Base-by-base conservation (phyloP, 2,329 filamentous ascomycete genomes). In the Ascochyta koolunga region DNA sequence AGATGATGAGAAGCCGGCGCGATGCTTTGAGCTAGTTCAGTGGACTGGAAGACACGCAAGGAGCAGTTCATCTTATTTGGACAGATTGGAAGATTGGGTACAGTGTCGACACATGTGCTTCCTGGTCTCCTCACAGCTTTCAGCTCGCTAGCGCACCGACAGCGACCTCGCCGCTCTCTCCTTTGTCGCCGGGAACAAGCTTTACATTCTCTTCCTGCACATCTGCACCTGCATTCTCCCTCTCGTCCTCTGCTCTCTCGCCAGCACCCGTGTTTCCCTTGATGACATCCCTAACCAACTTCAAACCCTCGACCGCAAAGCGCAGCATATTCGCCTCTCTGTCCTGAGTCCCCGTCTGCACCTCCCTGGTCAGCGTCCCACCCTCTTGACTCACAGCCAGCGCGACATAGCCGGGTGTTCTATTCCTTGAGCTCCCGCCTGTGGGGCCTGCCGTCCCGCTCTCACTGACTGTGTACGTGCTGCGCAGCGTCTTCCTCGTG, bases 391-490 rank as follows among this genome's bases (percentile, higher is more conserved):
- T 80, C 7, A 88, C 82, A n/a, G 85, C 85, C 32, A 89, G 68
- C 15, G 85, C 85, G 24, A 87, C 83, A 76, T 87, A 88, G 1
- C 85, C 86, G 8, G 85, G 85, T 31, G 77, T 83, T 33, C 85
- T 72, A 67, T 87, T 87, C 57, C 73, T 76, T 38, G 80, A 82
- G 24, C 71, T 72, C 0, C 85, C 85, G 0, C 69, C 83, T 0
- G 82, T 86, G 8, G 86, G 86, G 0, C 86, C 86, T n/a, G 85
- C 86, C 2, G 85, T 88, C 1, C 86, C 86, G 46, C 80, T 84
- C 76, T 88, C 84, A 49, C 77, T 78, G 7, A 87, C 65, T 8
- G 80, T 80, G 65, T 86, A 88, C 16, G 83, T 86, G 52, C 79
- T 80, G 6, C 77, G 76, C 22, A 88, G 69, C 38, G 79, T 82